Evolutionary conservation across 2,329 filamentous ascomycete species (phyloP).

Genomic region (Dactylellina drechsleri): DNA sequence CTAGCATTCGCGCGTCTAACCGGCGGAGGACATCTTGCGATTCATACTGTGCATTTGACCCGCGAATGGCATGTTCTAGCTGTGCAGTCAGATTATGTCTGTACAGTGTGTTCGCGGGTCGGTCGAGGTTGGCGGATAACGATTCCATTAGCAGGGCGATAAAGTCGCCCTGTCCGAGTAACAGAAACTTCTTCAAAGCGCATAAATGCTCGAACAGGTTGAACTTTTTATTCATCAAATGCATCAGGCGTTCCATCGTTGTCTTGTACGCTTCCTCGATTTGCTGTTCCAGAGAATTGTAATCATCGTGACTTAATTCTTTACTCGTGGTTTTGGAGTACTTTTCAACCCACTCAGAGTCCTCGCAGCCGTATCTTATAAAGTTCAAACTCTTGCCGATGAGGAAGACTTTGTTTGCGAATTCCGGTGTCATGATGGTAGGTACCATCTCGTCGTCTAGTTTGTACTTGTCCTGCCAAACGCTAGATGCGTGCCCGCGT

Average conservation of each 20-base stretch:
- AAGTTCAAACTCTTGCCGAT: constrained; percentile 99
- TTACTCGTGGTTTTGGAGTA: constrained; percentile 94
- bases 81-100: constrained; percentile 97
- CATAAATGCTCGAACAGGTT: constrained; percentile 90
- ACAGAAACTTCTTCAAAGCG: constrained; percentile 91
- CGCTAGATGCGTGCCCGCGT: constrained; percentile 78
- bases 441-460: constrained; percentile 86
- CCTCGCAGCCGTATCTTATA: constrained; percentile 92
- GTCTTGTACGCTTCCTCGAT: constrained; percentile 98
- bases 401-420: constrained; percentile 94
- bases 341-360: constrained; percentile 92
- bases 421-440: constrained; percentile 89
- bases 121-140: constrained; percentile 87
- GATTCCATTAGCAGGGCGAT: constrained; percentile 98
- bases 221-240: constrained; percentile 95
- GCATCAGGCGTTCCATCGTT: constrained; percentile 92
- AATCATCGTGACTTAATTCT: constrained; percentile 91
- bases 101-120: constrained; percentile 95
- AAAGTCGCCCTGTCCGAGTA: constrained; percentile 95
- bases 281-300: constrained; percentile 86
- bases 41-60: constrained; percentile 96
- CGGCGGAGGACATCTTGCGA: constrained; percentile 88
- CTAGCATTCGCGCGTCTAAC: constrained; percentile 96
- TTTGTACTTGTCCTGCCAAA: constrained; percentile 98
- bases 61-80: constrained; percentile 93